Percentiles rank a stretch among this genome's conserved stretches.
These are phyloP conservation scores for Durio zibethinus DNA, from an alignment of 345 rosid genomes.

Conservation along the genomic window DNA sequence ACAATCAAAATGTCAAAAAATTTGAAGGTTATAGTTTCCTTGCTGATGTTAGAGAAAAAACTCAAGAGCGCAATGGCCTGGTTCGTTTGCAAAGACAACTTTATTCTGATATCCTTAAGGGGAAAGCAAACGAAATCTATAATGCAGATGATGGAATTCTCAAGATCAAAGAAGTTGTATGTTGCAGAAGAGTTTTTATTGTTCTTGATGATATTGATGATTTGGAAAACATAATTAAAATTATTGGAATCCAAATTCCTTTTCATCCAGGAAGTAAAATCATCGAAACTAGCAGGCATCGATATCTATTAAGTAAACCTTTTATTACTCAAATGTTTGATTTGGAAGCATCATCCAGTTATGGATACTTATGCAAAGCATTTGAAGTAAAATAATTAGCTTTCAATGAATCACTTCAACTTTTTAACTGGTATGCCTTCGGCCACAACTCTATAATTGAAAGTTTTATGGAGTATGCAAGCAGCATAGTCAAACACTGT, in stretches of 20 bases:
- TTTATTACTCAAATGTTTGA: no score
- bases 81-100: constrained; percentile 23
- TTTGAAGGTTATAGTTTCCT: constrained; percentile 33
- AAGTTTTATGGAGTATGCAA: no score
- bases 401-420: no score
- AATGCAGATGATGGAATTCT: not conserved
- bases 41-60: constrained; percentile 20
- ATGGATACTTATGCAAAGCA: no score
- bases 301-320: not conserved
- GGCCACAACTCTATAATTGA: no score
- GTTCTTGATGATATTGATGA: constrained; percentile 17
- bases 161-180: not conserved
- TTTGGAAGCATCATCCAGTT: no score
- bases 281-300: not conserved
- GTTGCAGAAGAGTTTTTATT: not conserved
- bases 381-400: no score
- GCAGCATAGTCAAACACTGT: no score
- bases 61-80: not conserved
- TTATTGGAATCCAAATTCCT: not conserved
- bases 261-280: not conserved
- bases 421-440: no score
- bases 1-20: constrained; percentile 2
- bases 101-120: not conserved
- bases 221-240: not conserved
- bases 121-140: not conserved